Evolutionary conservation across 257 asterid species (phyloP).

Genomic region (Avicennia marina): DNA sequence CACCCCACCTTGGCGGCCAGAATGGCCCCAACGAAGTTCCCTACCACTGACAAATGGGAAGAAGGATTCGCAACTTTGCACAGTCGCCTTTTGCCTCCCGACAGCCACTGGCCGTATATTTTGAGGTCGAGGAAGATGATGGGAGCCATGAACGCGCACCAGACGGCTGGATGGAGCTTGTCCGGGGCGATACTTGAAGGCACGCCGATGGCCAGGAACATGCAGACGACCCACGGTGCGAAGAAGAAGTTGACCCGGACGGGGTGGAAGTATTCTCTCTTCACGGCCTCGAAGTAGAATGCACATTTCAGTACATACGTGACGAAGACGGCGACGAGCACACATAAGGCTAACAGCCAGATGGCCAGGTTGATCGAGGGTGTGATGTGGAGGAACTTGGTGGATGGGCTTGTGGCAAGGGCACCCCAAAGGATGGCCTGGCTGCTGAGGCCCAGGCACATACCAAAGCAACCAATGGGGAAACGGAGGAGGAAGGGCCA

Average conservation of each 20-base stretch:
- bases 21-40: constrained; percentile 86
- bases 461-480: constrained; percentile 92
- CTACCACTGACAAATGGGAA: constrained; percentile 81
- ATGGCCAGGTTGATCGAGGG: constrained; percentile 62
- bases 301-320: constrained; percentile 62
- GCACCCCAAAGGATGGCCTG: constrained; percentile 82
- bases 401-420: constrained; percentile 58
- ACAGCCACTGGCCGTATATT: constrained; percentile 92
- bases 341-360: constrained; percentile 60
- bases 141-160: constrained; percentile 68
- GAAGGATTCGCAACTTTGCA: constrained; percentile 87
- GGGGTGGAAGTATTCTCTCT: constrained; percentile 81
- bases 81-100: constrained; percentile 78
- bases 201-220: constrained; percentile 85
- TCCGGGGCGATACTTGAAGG: constrained; percentile 38
- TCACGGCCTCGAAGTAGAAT: constrained; percentile 88
- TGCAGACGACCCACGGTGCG: constrained; percentile 87
- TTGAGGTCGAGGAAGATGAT: constrained; percentile 72
- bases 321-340: constrained; percentile 48
- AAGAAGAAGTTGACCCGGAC: constrained; percentile 88
- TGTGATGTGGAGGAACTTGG: constrained; percentile 61
- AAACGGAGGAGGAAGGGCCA: constrained; percentile 97
- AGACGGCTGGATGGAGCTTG: constrained; percentile 53
- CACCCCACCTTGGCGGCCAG: constrained; percentile 86
- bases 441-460: constrained; percentile 87